phyloP scores from a whole-genome alignment of 179 eudicot genomes.

The Heliamphora pulchella region DNA sequence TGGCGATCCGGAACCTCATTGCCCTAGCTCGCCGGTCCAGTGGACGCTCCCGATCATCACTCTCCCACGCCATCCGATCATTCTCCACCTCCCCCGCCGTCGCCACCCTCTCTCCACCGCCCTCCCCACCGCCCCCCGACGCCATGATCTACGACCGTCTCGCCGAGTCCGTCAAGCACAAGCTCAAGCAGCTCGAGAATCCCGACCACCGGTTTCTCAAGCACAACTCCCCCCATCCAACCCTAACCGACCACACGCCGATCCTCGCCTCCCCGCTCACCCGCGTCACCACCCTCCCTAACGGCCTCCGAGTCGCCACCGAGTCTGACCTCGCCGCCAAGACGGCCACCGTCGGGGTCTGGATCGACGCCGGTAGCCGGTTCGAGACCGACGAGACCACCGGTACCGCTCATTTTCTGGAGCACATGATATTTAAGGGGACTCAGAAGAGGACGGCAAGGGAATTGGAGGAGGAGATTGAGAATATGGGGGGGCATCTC shows the following conservation, averaged over 20 bases:
- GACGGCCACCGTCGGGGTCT: conserved; percentile 57
- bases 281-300: conserved; percentile 58
- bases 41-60: not conserved
- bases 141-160: conserved; percentile 45
- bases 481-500: conserved; percentile 54
- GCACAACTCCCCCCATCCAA: conserved; percentile 45
- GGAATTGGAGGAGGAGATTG: conserved; percentile 37
- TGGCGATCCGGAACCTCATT: conserved; percentile 32
- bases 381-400: conserved; percentile 42
- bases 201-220: conserved; percentile 48
- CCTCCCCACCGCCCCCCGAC: conserved; percentile 32
- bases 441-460: conserved; percentile 25
- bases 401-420: conserved; percentile 49
- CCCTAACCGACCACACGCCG: conserved; percentile 33
- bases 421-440: conserved; percentile 39
- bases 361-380: conserved; percentile 56
- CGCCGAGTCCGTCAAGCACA: conserved; percentile 37
- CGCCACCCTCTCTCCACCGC: conserved; percentile 13
- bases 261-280: conserved; percentile 54
- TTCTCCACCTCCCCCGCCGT: conserved; percentile 23
- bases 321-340: conserved; percentile 49
- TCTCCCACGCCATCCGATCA: conserved; percentile 23
- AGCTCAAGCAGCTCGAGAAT: conserved; percentile 30
- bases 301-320: conserved; percentile 76
- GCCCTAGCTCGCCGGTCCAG: conserved; percentile 22